These are phyloP conservation scores for Coix lacrymajobi DNA, from an alignment of 176 grass and related monocot species.

Conservation along the genomic window DNA sequence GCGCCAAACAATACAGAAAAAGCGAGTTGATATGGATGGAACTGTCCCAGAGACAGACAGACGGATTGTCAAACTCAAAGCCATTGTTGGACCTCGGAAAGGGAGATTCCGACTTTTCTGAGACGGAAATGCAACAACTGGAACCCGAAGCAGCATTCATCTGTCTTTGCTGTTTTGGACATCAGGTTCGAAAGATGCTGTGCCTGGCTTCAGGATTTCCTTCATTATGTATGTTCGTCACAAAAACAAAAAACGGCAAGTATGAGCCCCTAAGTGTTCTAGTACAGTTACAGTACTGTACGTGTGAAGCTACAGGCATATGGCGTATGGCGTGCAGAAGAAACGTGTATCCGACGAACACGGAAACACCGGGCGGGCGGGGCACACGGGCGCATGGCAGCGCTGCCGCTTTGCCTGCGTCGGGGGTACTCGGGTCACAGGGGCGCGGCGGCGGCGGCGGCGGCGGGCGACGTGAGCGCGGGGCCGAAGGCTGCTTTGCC, in stretches of 20 bases:
- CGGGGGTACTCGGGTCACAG: not conserved
- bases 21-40: not conserved
- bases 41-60: not conserved
- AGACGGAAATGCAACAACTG: not conserved
- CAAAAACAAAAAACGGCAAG: not conserved
- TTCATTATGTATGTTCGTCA: too few relatives aligned
- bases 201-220: not conserved
- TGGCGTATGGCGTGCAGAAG: not conserved
- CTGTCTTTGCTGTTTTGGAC: not conserved
- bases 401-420: not conserved
- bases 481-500: not conserved
- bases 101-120: not conserved
- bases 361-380: not conserved
- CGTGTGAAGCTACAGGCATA: not conserved
- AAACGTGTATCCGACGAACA: not conserved
- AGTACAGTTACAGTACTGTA: not conserved
- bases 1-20: not conserved
- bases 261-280: not conserved
- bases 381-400: not conserved
- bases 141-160: not conserved
- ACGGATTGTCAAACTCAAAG: not conserved
- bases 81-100: not conserved
- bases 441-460: not conserved
- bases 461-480: constrained; percentile 8
- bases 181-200: not conserved